A percentile compares a stretch with the other conserved stretches of the same genome.
phyloP scores from a whole-genome alignment of 2,329 filamentous ascomycete genomes.

The Aureobasidium sp. region DNA sequence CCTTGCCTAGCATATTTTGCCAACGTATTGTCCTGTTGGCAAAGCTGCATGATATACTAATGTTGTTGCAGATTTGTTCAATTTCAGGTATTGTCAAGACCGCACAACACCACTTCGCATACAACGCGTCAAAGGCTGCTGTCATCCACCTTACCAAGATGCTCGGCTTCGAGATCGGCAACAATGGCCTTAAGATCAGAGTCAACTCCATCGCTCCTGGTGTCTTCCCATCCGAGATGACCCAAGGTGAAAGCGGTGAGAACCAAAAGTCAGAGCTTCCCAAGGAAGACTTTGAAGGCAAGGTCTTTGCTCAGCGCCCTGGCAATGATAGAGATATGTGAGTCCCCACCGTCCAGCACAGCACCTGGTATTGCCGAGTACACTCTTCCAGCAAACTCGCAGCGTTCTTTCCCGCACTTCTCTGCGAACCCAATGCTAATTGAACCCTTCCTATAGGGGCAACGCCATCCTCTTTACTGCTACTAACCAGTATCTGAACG shows the following conservation, averaged over 20 bases:
- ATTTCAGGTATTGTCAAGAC: constrained; percentile 42
- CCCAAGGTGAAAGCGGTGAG: constrained; percentile 43
- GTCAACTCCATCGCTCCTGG: constrained; percentile 53
- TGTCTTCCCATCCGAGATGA: constrained; percentile 54
- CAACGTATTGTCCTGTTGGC: not conserved
- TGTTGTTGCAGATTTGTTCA: constrained; percentile 20
- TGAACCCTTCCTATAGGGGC: constrained; percentile 18
- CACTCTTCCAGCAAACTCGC: not conserved
- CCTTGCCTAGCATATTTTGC: not conserved
- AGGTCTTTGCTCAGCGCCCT: constrained; percentile 44
- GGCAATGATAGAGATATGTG: constrained; percentile 53
- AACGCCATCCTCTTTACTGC: constrained; percentile 48
- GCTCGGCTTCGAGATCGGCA: constrained; percentile 48
- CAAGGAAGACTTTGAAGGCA: constrained; percentile 42
- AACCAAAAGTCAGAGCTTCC: constrained; percentile 49
- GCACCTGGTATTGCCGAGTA: not conserved
- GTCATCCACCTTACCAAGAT: constrained; percentile 50
- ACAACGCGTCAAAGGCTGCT: constrained; percentile 45
- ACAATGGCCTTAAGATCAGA: constrained; percentile 46
- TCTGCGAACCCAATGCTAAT: not conserved
- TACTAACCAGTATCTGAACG: constrained; percentile 45
- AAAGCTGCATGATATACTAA: not conserved
- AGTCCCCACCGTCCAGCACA: not conserved
- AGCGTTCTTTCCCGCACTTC: not conserved
- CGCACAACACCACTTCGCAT: constrained; percentile 41